Base-by-base conservation (phyloP, 2,329 filamentous ascomycete genomes). In the Penicillium concentricum region DNA sequence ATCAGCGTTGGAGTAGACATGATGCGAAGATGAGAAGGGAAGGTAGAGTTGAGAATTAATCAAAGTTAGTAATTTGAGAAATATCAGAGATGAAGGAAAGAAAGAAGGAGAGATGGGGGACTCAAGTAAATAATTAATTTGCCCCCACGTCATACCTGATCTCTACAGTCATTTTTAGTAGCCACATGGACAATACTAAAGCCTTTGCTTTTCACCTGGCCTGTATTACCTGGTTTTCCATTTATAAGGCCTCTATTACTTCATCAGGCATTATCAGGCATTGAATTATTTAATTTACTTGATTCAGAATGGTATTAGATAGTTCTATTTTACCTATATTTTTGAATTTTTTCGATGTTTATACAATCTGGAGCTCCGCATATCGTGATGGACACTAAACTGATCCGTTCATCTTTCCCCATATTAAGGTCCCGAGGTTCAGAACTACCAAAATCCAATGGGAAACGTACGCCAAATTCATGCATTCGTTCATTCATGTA, bases 1-100 rank as follows among this genome's bases (percentile, higher is more conserved):
- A 93, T 92, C 61, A 93, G 77, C 58, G 88, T 92, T 22, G 87
- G 88, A 62, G 82, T 74, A 54, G 74, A 67, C 73, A 74, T 73
- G 51, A 43, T 54, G 24, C 4, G 28, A 41, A 43, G 30, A 32
- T 37, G 16, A 41, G 18, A 38, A 44, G 37, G 26, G 28, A 13
- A 13, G 32, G 26, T 44, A 6, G 28, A 32, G 18, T 20, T 22
- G 18, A 34, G 24, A 28, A 20, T 44, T 9, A 45, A 52, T 39
- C 18, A 52, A 22, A 32, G 24, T 44, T 16, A 37, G n/a, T 28
- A 45, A 12, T 44, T 35, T 12, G 28, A 35, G 15, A 35, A 3
- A 32, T 32, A 32, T 32, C 30, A 32, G 9, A 10, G 9, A 26
- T 26, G 28, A 12, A 32, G 8, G 39, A 45, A 16, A 18, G 42